These are phyloP conservation scores for Linnemannia hyalina DNA, from an alignment of 192 early-diverging fungal species.

Conservation along the genomic window DNA sequence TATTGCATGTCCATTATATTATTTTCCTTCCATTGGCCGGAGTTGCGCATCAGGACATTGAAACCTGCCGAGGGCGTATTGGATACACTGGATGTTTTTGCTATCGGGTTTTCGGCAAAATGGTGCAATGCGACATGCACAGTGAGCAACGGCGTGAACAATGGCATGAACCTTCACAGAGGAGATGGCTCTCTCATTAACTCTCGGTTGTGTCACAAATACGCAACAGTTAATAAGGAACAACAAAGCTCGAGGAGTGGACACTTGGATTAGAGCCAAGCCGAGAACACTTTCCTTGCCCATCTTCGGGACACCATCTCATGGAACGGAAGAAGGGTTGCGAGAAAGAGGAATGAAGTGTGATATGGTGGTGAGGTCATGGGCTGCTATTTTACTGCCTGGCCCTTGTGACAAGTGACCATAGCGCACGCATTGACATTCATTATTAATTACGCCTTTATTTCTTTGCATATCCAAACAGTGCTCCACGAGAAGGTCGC, in stretches of 20 bases:
- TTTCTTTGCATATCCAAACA: neutral
- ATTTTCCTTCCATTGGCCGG: neutral
- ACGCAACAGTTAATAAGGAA: too few species aligned
- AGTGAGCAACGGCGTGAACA: too few species aligned
- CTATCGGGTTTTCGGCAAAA: too few species aligned
- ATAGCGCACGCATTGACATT: neutral
- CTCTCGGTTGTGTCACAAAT: too few species aligned
- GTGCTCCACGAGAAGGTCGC: constrained; percentile 56
- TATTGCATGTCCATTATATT: neutral
- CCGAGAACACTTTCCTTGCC: too few species aligned
- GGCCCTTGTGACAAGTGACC: neutral
- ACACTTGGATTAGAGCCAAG: too few species aligned
- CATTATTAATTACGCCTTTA: neutral
- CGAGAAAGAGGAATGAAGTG: neutral
- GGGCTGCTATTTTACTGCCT: neutral
- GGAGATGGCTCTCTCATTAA: neutral
- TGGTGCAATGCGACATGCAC: too few species aligned
- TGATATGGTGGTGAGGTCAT: neutral
- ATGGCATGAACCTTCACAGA: neutral
- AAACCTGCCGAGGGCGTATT: too few species aligned
- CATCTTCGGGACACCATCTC: too few species aligned
- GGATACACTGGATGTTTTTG: too few species aligned
- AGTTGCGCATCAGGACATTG: neutral
- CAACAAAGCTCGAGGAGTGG: too few species aligned
- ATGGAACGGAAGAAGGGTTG: neutral